Evolutionary conservation across 805 yeast species (phyloP).

Genomic region (Spathaspora sp.): DNA sequence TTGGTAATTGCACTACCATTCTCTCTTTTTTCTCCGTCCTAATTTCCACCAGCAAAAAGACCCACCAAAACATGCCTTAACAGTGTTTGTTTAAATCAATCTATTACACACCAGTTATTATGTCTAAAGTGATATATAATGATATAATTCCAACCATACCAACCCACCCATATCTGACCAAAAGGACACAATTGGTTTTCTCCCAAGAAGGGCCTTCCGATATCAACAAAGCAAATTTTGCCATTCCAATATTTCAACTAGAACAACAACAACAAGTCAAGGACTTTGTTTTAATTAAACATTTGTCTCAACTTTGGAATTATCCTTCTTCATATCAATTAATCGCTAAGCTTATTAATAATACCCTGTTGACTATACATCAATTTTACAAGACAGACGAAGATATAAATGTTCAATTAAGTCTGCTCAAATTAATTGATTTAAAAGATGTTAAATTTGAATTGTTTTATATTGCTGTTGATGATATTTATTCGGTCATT

Average conservation of each 20-base stretch:
- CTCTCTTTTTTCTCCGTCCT: too few relatives aligned
- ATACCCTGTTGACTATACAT: constrained; percentile 13
- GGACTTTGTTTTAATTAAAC: constrained; percentile 24
- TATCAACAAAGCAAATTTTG: constrained; percentile 4
- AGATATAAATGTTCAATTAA: constrained; percentile 20
- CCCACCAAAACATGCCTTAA: neutral
- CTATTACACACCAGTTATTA: neutral
- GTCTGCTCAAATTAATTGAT: constrained; percentile 15
- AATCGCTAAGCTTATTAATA: constrained; percentile 23
- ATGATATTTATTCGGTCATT: constrained; percentile 17
- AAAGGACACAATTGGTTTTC: constrained; percentile 4
- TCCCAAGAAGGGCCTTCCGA: neutral
- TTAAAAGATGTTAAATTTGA: constrained; percentile 13
- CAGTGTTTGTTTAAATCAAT: neutral
- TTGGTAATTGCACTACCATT: too few relatives aligned
- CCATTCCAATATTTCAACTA: constrained; percentile 14
- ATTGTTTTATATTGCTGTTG: constrained; percentile 26
- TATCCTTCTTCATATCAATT: constrained; percentile 42
- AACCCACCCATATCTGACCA: constrained; percentile 1
- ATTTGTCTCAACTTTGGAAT: constrained; percentile 32
- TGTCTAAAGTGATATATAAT: neutral
- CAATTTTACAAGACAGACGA: constrained; percentile 15
- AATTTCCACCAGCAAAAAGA: neutral
- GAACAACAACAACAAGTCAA: neutral
- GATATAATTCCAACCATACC: neutral